A percentile compares a stretch with the other conserved stretches of the same genome.
Evolutionary conservation across 2,329 filamentous ascomycete species (phyloP).

Genomic region (Fusarium austroafricanum): DNA sequence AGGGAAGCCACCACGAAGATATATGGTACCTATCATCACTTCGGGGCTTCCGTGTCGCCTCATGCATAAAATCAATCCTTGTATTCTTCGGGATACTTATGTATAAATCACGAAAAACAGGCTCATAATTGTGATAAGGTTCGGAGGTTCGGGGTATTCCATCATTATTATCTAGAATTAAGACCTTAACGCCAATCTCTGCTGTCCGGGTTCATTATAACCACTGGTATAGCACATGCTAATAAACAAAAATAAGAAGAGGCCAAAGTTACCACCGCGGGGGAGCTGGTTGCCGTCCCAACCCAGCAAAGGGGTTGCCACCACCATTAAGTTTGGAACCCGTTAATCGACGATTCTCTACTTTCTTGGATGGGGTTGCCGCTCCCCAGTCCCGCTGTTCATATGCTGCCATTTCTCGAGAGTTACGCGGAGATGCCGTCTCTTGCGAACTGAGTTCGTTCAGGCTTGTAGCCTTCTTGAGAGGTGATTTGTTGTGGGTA

Average conservation of each 20-base stretch:
- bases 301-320: constrained; percentile 55
- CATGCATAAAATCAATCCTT: neutral
- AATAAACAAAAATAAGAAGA: constrained; percentile 10
- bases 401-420: constrained; percentile 69
- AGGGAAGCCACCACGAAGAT: neutral
- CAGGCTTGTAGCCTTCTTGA: constrained; percentile 80
- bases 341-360: constrained; percentile 47
- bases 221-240: neutral
- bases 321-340: constrained; percentile 40
- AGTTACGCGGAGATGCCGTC: constrained; percentile 65
- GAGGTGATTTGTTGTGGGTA: constrained; percentile 81
- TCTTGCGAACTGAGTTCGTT: constrained; percentile 63
- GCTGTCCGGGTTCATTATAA: neutral
- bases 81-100: neutral
- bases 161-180: constrained; percentile 25
- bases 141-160: neutral
- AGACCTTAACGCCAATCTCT: constrained; percentile 31
- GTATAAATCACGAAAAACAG: neutral
- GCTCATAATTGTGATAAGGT: neutral
- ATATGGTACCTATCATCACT: neutral
- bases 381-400: constrained; percentile 60
- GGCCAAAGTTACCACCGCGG: constrained; percentile 44
- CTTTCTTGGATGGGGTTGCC: constrained; percentile 56
- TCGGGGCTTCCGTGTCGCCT: neutral
- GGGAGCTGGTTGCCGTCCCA: constrained; percentile 51